These are phyloP conservation scores for Phytophthora citrophthora DNA, from an alignment of 352 stramenopile species.

Conservation along the genomic window DNA sequence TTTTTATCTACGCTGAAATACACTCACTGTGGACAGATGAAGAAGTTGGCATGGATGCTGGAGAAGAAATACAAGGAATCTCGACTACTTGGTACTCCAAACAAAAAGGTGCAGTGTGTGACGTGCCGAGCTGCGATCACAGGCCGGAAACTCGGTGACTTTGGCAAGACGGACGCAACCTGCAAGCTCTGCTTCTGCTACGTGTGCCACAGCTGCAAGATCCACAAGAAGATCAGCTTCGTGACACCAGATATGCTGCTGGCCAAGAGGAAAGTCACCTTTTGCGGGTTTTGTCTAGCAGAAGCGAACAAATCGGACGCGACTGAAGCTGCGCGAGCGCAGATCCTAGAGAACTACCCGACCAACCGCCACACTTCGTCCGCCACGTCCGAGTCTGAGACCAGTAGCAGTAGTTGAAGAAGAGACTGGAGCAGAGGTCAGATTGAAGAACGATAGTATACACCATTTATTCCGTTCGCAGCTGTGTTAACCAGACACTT, in stretches of 20 bases:
- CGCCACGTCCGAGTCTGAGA: conserved; percentile 24
- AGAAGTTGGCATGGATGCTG: conserved; percentile 45
- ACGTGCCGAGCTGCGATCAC: conserved; percentile 24
- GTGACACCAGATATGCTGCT: conserved; percentile 35
- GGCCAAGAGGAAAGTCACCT: conserved; percentile 34
- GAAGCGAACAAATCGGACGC: conserved; percentile 28
- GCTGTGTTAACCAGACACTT: background rate
- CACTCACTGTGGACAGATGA: conserved; percentile 26
- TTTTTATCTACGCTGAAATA: conserved; percentile 27
- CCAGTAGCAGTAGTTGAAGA: conserved; percentile 28
- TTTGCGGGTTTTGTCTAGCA: conserved; percentile 35
- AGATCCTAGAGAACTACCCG: conserved; percentile 32
- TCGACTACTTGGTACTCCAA: conserved; percentile 16
- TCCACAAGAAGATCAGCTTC: conserved; percentile 47
- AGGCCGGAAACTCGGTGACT: conserved; percentile 25
- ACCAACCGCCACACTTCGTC: conserved; percentile 17
- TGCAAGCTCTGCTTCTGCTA: conserved; percentile 41
- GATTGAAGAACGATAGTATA: conserved; percentile 11
- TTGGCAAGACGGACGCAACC: conserved; percentile 37
- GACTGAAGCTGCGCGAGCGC: conserved; percentile 26
- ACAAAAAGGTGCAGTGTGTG: conserved; percentile 32
- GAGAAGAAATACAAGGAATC: conserved; percentile 37
- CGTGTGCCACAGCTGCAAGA: conserved; percentile 42
- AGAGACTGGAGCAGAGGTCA: background rate
- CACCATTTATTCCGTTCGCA: conserved; percentile 11